phyloP scores from a whole-genome alignment of 768 basidiomycete species.

The Boletus vinaceobasis region DNA sequence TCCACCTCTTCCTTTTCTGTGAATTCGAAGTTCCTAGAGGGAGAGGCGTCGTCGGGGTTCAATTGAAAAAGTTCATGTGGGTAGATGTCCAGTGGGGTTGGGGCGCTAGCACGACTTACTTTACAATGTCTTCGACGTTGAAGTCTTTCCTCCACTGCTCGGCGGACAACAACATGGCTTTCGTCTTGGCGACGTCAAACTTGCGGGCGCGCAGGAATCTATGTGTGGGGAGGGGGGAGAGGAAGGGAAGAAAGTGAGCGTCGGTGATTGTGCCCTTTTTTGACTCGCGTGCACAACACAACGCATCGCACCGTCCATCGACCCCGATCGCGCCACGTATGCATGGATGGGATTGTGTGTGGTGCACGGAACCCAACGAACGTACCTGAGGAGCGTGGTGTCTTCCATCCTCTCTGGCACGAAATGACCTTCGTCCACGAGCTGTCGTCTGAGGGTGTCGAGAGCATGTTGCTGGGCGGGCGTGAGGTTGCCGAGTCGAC shows the following conservation, averaged over 20 bases:
- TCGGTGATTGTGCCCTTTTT: not conserved
- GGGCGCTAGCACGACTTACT: constrained; percentile 41
- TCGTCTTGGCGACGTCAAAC: constrained; percentile 81
- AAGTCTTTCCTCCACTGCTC: constrained; percentile 92
- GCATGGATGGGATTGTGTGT: not conserved
- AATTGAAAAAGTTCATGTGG: not conserved
- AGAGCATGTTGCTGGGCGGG: constrained; percentile 59
- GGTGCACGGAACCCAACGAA: not conserved
- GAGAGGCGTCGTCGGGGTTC: too few species aligned
- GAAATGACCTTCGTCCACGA: constrained; percentile 58
- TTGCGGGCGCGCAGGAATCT: constrained; percentile 93
- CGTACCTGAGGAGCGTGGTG: constrained; percentile 62
- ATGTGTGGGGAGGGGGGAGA: not conserved
- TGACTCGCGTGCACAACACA: not conserved
- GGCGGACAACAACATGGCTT: constrained; percentile 74
- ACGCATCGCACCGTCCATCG: constrained; percentile 11
- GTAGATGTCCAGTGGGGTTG: too few species aligned
- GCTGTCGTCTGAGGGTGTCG: constrained; percentile 62
- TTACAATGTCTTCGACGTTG: constrained; percentile 69
- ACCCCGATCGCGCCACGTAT: constrained; percentile 4
- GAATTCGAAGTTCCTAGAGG: constrained; percentile 71
- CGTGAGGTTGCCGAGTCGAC: constrained; percentile 77
- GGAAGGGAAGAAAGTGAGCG: not conserved
- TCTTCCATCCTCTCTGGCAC: constrained; percentile 69
- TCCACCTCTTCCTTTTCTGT: constrained; percentile 78